Conservation (phyloP, 768 basidiomycete species). For the Trametes villosa region DNA sequence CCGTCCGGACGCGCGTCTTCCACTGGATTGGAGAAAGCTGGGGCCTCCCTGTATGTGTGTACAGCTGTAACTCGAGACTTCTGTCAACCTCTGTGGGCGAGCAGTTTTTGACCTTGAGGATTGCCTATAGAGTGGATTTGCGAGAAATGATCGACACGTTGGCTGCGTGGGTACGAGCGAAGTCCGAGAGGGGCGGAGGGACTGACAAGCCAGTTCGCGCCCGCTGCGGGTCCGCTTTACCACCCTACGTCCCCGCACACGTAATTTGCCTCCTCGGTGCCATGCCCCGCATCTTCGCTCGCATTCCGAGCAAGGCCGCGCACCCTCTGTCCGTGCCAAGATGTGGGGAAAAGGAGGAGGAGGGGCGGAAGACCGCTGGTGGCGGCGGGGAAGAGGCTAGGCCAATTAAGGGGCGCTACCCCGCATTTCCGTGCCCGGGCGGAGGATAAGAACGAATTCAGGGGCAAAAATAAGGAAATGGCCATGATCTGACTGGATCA, state of each 20-base stretch:
- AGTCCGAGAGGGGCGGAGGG: background rate
- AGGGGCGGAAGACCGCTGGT: constrained; percentile 16
- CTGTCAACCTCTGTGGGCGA: background rate
- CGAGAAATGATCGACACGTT: background rate
- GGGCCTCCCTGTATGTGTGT: too few relatives aligned
- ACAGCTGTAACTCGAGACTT: background rate
- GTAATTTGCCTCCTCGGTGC: background rate
- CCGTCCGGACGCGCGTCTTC: constrained; percentile 6
- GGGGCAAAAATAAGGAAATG: constrained; percentile 17
- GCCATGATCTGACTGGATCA: constrained; percentile 17
- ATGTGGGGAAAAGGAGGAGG: constrained; percentile 8
- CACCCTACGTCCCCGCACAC: background rate
- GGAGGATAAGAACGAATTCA: constrained; percentile 16
- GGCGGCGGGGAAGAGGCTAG: constrained; percentile 13
- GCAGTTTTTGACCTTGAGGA: too few relatives aligned
- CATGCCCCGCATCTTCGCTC: constrained; percentile 7
- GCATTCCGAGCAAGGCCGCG: constrained; percentile 6
- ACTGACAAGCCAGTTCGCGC: background rate
- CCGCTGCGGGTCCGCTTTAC: background rate
- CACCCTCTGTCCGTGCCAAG: background rate
- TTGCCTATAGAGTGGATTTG: too few relatives aligned
- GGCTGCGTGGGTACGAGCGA: background rate
- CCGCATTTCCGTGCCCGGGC: constrained; percentile 10
- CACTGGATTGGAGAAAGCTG: too few relatives aligned
- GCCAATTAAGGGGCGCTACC: constrained; percentile 10